Evolutionary conservation across 257 asterid genomes (phyloP).

Genomic region (Solanum etuberosum): DNA sequence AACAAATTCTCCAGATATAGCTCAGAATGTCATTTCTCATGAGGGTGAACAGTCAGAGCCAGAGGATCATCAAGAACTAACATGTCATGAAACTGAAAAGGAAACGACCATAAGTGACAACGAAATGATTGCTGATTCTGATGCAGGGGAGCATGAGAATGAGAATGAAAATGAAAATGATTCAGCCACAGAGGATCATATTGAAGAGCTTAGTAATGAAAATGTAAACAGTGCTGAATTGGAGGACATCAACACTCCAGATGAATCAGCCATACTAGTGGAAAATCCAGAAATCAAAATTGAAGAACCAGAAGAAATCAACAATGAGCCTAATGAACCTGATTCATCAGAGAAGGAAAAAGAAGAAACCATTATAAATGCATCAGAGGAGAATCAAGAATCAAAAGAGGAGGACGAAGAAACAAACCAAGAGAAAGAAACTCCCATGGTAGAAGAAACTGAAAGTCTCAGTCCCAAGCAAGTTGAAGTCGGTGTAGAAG

Average conservation of each 20-base stretch:
- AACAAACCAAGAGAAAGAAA: slow-evolving; percentile 1
- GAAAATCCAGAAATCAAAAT: slow-evolving; percentile 8
- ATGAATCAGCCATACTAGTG: neutral
- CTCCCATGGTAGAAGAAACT: neutral
- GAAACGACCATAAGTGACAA: neutral
- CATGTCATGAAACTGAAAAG: neutral
- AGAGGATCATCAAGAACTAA: slow-evolving; percentile 24
- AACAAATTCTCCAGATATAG: neutral
- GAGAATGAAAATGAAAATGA: neutral
- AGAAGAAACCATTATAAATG: neutral
- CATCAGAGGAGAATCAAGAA: neutral
- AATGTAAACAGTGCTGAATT: slow-evolving; percentile 4
- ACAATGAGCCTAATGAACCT: neutral
- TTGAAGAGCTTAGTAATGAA: slow-evolving; percentile 1
- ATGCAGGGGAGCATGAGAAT: neutral
- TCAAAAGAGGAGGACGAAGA: neutral
- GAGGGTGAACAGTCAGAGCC: slow-evolving; percentile 20
- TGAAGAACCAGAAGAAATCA: slow-evolving; percentile 9
- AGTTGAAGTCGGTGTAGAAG: neutral
- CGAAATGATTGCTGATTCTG: slow-evolving; percentile 6
- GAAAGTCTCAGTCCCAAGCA: neutral
- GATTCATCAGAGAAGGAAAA: neutral
- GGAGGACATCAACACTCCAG: slow-evolving; percentile 9
- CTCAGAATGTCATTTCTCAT: slow-evolving; percentile 7
- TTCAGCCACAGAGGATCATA: neutral